phyloP scores from a whole-genome alignment of 208 protist genomes.

The Crithidia sp. region DNA sequence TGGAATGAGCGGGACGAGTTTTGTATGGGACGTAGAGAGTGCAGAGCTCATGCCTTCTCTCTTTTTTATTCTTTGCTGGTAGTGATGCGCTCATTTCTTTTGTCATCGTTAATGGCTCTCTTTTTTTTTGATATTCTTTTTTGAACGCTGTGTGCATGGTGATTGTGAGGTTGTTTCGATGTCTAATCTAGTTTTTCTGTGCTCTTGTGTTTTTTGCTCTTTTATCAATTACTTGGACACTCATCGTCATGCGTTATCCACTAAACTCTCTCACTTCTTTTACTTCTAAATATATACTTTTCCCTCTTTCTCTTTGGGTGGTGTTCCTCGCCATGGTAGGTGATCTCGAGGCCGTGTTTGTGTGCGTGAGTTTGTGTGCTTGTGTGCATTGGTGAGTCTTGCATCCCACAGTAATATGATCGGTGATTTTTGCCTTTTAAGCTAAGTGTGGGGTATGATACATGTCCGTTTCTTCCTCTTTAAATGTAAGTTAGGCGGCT shows the following conservation, averaged over 20 bases:
- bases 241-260: background rate
- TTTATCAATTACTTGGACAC: background rate
- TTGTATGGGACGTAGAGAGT: too few species aligned
- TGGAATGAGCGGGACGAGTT: too few species aligned
- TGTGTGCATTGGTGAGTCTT: too few species aligned
- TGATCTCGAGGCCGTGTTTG: too few species aligned
- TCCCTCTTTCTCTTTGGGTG: conserved; percentile 15
- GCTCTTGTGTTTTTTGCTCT: conserved; percentile 1
- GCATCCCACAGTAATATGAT: too few species aligned
- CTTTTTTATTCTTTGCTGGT: background rate
- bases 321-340: too few species aligned
- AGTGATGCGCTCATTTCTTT: background rate
- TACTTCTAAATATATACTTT: conserved; percentile 8
- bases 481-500: background rate
- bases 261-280: conserved; percentile 10
- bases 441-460: too few species aligned
- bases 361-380: too few species aligned
- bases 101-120: background rate
- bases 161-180: background rate
- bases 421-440: too few species aligned
- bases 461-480: too few species aligned
- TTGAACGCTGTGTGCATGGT: background rate
- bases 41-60: background rate
- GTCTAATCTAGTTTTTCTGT: conserved; percentile 7
- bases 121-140: conserved; percentile 23